phyloP scores from a whole-genome alignment of 2,329 filamentous ascomycete species.

The Furcasterigmium furcatum region DNA sequence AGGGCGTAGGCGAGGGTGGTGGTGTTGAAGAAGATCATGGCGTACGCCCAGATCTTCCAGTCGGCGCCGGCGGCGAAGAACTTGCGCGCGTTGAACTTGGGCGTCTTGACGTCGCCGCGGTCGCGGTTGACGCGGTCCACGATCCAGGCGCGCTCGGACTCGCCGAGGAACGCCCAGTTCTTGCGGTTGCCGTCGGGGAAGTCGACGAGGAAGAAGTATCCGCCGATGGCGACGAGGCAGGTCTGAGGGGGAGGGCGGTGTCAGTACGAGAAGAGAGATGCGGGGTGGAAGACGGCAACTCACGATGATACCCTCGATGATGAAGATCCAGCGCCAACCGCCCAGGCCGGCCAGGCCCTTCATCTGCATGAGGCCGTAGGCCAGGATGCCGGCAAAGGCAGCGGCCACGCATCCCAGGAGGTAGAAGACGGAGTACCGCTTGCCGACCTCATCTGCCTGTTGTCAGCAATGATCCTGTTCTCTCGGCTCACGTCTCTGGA shows the following conservation, averaged over 20 bases:
- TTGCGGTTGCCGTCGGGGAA: conserved; percentile 56
- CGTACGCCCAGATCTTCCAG: conserved; percentile 61
- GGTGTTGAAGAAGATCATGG: conserved; percentile 58
- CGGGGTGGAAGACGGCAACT: too few species aligned
- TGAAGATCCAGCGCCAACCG: conserved; percentile 69
- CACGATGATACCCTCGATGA: conserved; percentile 44
- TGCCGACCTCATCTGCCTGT: conserved; percentile 59
- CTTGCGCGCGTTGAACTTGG: conserved; percentile 43
- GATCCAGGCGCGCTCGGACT: conserved; percentile 49
- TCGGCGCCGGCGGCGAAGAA: conserved; percentile 47
- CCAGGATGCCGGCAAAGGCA: conserved; percentile 65
- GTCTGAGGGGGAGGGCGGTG: conserved; percentile 34
- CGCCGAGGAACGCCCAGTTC: conserved; percentile 49
- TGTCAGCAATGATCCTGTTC: neutral
- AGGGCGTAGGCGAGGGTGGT: conserved; percentile 74
- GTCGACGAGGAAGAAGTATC: conserved; percentile 59
- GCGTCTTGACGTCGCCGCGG: conserved; percentile 53
- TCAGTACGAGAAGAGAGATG: too few species aligned
- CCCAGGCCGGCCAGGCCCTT: conserved; percentile 48
- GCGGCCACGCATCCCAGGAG: conserved; percentile 64
- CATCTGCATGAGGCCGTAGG: conserved; percentile 67
- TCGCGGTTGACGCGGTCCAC: conserved; percentile 53
- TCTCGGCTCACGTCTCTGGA: too few species aligned
- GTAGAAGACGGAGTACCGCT: conserved; percentile 67
- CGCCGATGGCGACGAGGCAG: conserved; percentile 41